Conservation (phyloP, 106 monocot species). For the Narthecium ossifragum region DNA sequence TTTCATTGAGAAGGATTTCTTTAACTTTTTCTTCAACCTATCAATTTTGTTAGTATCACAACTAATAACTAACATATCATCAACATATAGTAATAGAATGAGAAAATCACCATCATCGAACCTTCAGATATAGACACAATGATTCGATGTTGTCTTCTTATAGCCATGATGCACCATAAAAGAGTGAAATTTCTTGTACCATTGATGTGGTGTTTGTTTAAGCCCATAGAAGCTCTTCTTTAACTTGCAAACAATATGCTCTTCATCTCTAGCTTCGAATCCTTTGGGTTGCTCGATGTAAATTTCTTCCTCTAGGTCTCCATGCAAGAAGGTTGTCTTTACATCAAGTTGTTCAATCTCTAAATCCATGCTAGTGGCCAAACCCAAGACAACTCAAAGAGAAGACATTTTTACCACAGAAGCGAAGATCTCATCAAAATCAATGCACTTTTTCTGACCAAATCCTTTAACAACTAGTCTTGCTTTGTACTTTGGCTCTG, state of each 20-base stretch:
- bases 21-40: too few relatives aligned
- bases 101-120: not conserved
- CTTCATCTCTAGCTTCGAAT: not conserved
- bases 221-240: not conserved
- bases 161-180: not conserved
- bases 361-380: not conserved
- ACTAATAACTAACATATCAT: not conserved
- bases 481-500: not conserved
- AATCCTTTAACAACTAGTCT: constrained; percentile 1
- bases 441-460: not conserved
- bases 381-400: not conserved
- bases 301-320: not conserved
- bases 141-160: not conserved
- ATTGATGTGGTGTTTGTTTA: not conserved
- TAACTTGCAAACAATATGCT: not conserved
- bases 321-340: not conserved
- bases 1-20: not conserved
- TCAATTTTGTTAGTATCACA: too few relatives aligned
- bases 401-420: not conserved
- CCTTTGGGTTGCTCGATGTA: not conserved
- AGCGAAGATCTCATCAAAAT: constrained; percentile 4
- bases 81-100: not conserved
- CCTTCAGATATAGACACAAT: not conserved
- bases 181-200: not conserved
- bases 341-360: constrained; percentile 1